These are phyloP conservation scores for Capronia americana DNA, from an alignment of 2,329 filamentous ascomycete genomes.

Conservation along the genomic window DNA sequence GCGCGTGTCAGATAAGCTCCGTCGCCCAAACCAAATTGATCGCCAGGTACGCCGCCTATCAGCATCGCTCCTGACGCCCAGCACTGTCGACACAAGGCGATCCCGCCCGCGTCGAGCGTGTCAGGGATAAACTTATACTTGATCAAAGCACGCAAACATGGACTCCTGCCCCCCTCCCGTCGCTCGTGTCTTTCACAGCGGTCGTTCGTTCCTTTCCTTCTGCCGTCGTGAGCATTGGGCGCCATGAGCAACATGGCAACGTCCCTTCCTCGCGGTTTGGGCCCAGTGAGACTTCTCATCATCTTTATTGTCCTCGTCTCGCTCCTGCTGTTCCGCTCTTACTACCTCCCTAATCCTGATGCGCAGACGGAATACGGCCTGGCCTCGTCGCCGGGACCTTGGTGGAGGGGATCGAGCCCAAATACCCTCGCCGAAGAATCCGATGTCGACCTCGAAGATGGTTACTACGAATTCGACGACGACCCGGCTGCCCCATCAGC, in stretches of 20 bases:
- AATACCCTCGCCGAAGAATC: slow-evolving; percentile 2
- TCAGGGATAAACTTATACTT: not conserved
- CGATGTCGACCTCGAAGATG: slow-evolving; percentile 26
- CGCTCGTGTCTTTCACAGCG: not conserved
- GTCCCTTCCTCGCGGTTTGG: slow-evolving; percentile 30
- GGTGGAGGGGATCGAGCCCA: slow-evolving; percentile 15
- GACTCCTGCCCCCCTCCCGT: slow-evolving; percentile 1
- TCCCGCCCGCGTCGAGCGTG: not conserved
- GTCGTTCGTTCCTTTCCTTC: not conserved
- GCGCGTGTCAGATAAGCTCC: slow-evolving; percentile 5
- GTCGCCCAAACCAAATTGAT: slow-evolving; percentile 3
- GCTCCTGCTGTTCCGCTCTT: slow-evolving; percentile 31
- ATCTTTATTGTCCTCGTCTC: slow-evolving; percentile 28
- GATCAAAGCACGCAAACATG: slow-evolving; percentile 6
- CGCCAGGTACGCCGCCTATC: slow-evolving; percentile 16
- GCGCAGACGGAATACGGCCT: slow-evolving; percentile 2
- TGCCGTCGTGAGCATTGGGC: slow-evolving; percentile 3
- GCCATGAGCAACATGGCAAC: slow-evolving; percentile 25
- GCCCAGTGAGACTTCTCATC: slow-evolving; percentile 25
- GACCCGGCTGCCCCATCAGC: not conserved
- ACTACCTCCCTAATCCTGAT: slow-evolving; percentile 27
- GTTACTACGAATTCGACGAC: slow-evolving; percentile 3
- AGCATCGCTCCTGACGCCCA: not conserved
- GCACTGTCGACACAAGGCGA: not conserved
- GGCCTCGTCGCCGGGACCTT: slow-evolving; percentile 9